Evolutionary conservation across 2,329 filamentous ascomycete genomes (phyloP).

Genomic region (Fusarium duplospermum): DNA sequence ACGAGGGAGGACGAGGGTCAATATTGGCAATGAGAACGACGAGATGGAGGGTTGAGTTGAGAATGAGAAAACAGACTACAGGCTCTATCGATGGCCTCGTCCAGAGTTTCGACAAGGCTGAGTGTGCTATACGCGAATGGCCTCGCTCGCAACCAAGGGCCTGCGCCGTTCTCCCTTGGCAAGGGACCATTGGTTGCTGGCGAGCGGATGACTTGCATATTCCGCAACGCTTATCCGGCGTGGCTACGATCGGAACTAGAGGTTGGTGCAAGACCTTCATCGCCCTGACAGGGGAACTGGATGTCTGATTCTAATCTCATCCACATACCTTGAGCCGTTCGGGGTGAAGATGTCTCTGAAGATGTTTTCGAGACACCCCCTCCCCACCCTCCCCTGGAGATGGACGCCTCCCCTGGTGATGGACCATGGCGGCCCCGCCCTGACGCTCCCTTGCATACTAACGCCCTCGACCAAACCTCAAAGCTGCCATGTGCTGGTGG

Average conservation of each 20-base stretch:
- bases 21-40: constrained; percentile 78
- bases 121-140: constrained; percentile 32
- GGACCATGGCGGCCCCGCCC: constrained; percentile 43
- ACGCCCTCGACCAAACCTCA: constrained; percentile 50
- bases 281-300: constrained; percentile 38
- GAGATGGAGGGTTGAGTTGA: constrained; percentile 54
- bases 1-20: constrained; percentile 87
- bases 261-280: constrained; percentile 46
- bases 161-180: constrained; percentile 42
- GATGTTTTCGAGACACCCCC: constrained; percentile 36
- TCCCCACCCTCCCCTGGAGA: constrained; percentile 38
- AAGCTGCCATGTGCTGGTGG: constrained; percentile 52
- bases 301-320: constrained; percentile 57
- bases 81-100: constrained; percentile 26
- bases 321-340: constrained; percentile 52
- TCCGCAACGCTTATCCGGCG: constrained; percentile 30
- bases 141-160: constrained; percentile 15
- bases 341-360: constrained; percentile 37
- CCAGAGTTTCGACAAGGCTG: constrained; percentile 40
- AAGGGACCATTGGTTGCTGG: constrained; percentile 38
- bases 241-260: constrained; percentile 33
- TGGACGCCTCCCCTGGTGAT: constrained; percentile 42
- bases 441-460: constrained; percentile 51
- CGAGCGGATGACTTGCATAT: constrained; percentile 32
- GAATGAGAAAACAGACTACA: constrained; percentile 28